These are phyloP conservation scores for Nothophoma quercina DNA, from an alignment of 2,329 filamentous ascomycete species.

Conservation along the genomic window DNA sequence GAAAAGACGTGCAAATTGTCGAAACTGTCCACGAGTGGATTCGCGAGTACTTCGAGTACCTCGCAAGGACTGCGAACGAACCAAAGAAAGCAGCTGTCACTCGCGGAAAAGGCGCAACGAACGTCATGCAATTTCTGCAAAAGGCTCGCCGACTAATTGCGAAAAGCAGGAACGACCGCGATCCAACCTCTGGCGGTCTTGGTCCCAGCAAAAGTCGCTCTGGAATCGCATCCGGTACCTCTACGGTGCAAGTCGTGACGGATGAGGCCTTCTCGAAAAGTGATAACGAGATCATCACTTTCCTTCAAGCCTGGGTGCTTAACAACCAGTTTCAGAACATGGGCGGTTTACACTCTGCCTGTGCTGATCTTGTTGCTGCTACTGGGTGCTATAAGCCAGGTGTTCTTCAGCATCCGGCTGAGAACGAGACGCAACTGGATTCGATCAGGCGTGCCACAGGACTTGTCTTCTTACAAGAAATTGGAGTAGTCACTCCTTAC, in stretches of 20 bases:
- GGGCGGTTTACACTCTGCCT: conserved; percentile 67
- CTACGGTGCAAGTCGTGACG: conserved; percentile 24
- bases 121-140: conserved; percentile 50
- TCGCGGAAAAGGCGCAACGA: conserved; percentile 27
- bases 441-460: conserved; percentile 47
- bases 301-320: conserved; percentile 70
- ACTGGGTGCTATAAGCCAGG: conserved; percentile 65
- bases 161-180: conserved; percentile 49
- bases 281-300: conserved; percentile 68
- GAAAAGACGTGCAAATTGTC: conserved; percentile 62
- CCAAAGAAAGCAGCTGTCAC: background rate
- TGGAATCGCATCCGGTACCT: conserved; percentile 25
- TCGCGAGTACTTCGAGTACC: conserved; percentile 61
- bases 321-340: conserved; percentile 35
- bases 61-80: conserved; percentile 39
- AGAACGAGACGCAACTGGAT: conserved; percentile 29
- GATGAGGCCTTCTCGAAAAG: conserved; percentile 55
- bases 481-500: conserved; percentile 75
- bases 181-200: conserved; percentile 42
- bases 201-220: conserved; percentile 49
- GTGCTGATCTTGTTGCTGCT: conserved; percentile 69
- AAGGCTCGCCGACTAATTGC: conserved; percentile 52
- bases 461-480: conserved; percentile 77
- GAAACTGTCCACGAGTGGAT: conserved; percentile 61
- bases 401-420: conserved; percentile 41